Evolutionary conservation across 2,329 filamentous ascomycete genomes (phyloP), one percentile per base, ranked within the genome.

Genomic region (Cladosporium halotolerans): DNA sequence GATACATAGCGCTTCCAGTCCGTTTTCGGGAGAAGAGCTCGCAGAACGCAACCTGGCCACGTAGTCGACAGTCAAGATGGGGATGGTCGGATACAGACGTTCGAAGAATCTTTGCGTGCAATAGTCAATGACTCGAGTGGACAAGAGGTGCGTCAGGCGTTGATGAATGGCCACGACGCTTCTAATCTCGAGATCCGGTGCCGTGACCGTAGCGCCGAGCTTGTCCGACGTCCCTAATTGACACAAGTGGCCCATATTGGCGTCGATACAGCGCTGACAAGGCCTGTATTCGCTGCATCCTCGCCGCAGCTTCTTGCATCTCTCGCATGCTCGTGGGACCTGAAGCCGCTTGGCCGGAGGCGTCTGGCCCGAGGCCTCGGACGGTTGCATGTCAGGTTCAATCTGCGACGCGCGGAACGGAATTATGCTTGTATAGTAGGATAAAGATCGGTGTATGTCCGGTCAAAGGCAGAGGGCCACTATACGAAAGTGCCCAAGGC

Each of bases 261-360:
- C 32, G 16, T 41, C 47, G 14, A 50, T 39, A 18, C 47, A 50
- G 11, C 47, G 32, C 11, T 50, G 38, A 18, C 47, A 50, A 23
- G 47, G 47, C 8, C 47, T 42, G 39, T 41, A 50, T 4, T 50
- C 47, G 47, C 47, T 50, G 31, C 47, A 50, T 34, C 47, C 47
- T 50, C 47, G 38, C 31, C 47, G 23, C 39, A 50, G 47, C 11
- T 39, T 50, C 31, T 43, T 50, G 47, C 47, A 50, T 43, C 47
- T 38, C 39, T 50, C 47, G 9, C 47, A 50, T n/a, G 47, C 47
- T 50, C 47, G 9, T 3, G 47, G 39, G 11, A 50, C 47, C 10
- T 50, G 47, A 9, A 33, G 31, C 7, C 47, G 16, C 16, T 50
- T 49, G n/a, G 13, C 36, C 4, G 36, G 36, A 28, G 23, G 23